phyloP scores from a whole-genome alignment of 1,284 basidiomycete genomes.

The Papiliotrema terrestris region DNA sequence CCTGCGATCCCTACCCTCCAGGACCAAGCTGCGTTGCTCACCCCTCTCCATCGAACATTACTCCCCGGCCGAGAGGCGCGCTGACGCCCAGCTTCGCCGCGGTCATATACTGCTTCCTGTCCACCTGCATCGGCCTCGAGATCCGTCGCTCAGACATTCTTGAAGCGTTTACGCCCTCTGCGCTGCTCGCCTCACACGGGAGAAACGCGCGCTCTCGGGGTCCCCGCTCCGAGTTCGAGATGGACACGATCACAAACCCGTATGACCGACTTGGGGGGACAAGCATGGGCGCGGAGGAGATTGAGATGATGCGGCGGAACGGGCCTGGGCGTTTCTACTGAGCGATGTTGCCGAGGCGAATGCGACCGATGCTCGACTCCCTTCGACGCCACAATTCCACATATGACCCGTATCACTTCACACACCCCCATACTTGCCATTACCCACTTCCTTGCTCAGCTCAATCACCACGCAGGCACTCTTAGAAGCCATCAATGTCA shows the following conservation, averaged over 20 bases:
- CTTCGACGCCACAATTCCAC: too few relatives aligned
- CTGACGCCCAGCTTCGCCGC: slow-evolving; percentile 23
- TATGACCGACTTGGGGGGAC: slow-evolving; percentile 7
- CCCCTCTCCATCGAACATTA: too few relatives aligned
- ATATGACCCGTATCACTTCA: too few relatives aligned
- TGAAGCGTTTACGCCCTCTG: slow-evolving; percentile 27
- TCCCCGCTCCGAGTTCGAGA: slow-evolving; percentile 17
- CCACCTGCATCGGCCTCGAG: slow-evolving; percentile 39
- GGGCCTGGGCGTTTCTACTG: slow-evolving; percentile 18
- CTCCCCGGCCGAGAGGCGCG: too few relatives aligned
- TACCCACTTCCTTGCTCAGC: background rate
- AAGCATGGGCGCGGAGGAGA: slow-evolving; percentile 17
- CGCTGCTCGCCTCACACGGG: slow-evolving; percentile 7
- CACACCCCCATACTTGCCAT: background rate
- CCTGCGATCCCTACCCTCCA: background rate
- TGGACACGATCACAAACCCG: slow-evolving; percentile 15
- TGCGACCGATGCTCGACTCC: too few relatives aligned
- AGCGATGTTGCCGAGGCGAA: background rate
- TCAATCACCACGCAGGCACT: background rate
- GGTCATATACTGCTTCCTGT: slow-evolving; percentile 46
- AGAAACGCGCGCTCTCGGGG: slow-evolving; percentile 2
- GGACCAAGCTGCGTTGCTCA: too few relatives aligned
- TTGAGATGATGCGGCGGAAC: slow-evolving; percentile 26
- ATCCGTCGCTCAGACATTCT: slow-evolving; percentile 37
- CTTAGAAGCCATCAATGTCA: background rate